phyloP scores from a whole-genome alignment of 371 early-diverging fungal species.

The Saksenaea oblongispora region DNA sequence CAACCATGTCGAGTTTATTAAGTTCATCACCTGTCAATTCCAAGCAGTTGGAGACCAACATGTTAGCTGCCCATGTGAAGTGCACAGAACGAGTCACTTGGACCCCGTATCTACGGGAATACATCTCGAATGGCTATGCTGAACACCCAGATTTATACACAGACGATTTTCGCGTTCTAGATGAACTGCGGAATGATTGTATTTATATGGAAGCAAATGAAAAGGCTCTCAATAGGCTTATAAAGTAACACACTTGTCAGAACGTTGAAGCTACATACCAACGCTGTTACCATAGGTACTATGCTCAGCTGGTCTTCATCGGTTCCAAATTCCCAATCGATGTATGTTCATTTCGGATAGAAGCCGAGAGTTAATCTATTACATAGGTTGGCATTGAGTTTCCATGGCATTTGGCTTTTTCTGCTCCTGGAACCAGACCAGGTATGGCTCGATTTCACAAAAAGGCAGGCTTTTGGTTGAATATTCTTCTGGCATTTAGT shows the following conservation, averaged over 20 bases:
- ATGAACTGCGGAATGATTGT: conserved; percentile 76
- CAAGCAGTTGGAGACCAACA: conserved; percentile 41
- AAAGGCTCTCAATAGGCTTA: conserved; percentile 67
- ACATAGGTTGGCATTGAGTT: conserved; percentile 66
- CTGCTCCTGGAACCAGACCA: conserved; percentile 32
- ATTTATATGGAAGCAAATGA: conserved; percentile 69
- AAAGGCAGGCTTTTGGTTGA: background rate
- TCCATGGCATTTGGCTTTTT: conserved; percentile 64
- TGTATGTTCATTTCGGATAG: conserved; percentile 43
- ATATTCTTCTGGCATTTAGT: conserved; percentile 19
- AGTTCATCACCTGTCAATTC: background rate
- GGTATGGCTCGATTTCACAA: conserved; percentile 15
- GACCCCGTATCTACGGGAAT: conserved; percentile 64
- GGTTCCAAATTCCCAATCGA: conserved; percentile 85
- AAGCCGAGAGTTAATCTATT: background rate
- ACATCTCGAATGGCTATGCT: conserved; percentile 74
- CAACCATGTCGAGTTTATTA: background rate
- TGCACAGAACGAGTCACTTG: conserved; percentile 55
- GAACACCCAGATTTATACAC: conserved; percentile 85
- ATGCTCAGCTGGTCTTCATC: conserved; percentile 82
- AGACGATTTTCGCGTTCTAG: conserved; percentile 84
- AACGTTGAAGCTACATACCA: background rate
- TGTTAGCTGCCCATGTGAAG: conserved; percentile 55
- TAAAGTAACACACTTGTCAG: conserved; percentile 51
- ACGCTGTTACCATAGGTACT: conserved; percentile 57